Evolutionary conservation across 768 basidiomycete genomes (phyloP), one percentile per base, ranked within the genome.

Genomic region (Tylopilus subfusipes): DNA sequence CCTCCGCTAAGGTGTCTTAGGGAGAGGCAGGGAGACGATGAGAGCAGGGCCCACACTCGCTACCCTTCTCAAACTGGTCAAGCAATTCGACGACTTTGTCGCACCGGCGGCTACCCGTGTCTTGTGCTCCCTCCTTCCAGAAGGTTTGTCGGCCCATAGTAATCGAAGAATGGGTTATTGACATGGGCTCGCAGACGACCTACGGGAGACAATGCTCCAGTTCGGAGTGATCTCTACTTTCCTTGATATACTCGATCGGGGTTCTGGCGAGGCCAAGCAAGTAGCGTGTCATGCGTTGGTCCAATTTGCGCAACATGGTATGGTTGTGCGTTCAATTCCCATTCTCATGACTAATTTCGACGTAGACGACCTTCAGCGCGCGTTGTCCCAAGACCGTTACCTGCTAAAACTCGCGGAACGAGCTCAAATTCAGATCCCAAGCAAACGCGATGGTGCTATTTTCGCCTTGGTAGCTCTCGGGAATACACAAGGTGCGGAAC

Each of bases 41-140:
- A 59, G 39, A 44, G 9, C 38, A 1, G 52, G 53, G 0, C 44
- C 48, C 1, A 58, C 50, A 1, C 22, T 63, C 8, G 39, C 51
- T 11, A 59, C 58, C 0, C 58, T 70, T 36, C 45, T 67, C 48
- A 66, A 48, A 31, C 42, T 70, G 12, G 46, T 61, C 38, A 53
- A 52, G 27, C 51, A 54, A n/a, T 57, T 33, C 25, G 69, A 71
- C 33, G 65, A 70, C 38, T 67, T 65, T 36, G 68, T 69, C 6
- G 57, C 68, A 25, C 67, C 67, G 1, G 63, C 63, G 18, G 69
- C 69, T 11, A 59, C 52, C 3, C 63, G 57, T 16, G 61, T 64
- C 2, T 55, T 68, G 22, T 65, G 67, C n/a, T 55, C 58, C n/a
- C 55, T 68, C n/a, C 63, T 62, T 16, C 49, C 40, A 24, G 63